Conservation (phyloP, 179 eudicot genomes). For the Corrigiola litoralis region DNA sequence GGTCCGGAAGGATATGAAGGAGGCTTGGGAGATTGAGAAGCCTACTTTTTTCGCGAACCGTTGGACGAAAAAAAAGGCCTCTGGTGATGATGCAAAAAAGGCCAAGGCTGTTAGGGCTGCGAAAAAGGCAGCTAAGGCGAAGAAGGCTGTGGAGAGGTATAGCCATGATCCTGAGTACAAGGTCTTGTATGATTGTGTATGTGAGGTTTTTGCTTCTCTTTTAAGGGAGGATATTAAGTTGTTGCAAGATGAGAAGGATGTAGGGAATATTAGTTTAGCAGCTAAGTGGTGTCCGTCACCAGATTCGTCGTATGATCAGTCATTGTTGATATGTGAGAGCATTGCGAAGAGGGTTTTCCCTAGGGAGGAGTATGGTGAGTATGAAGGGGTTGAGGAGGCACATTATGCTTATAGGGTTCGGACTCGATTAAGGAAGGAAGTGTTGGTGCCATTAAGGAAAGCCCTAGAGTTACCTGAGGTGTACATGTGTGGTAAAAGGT, state of each 20-base stretch:
- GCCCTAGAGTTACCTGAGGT: constrained; percentile 48
- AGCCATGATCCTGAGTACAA: constrained; percentile 28
- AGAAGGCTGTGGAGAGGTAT: constrained; percentile 28
- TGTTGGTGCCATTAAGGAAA: constrained; percentile 43
- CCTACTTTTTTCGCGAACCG: constrained; percentile 10
- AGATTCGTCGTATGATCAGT: constrained; percentile 37
- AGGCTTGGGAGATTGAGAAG: constrained; percentile 3
- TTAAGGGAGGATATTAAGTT: constrained; percentile 29
- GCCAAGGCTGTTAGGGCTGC: constrained; percentile 19
- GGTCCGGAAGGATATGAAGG: constrained; percentile 13
- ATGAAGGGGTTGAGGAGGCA: constrained; percentile 32
- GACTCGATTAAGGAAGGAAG: constrained; percentile 46
- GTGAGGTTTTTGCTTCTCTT: constrained; percentile 32
- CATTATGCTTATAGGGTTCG: constrained; percentile 39
- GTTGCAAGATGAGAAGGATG: background rate
- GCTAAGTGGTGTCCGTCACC: constrained; percentile 58
- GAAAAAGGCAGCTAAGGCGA: constrained; percentile 19
- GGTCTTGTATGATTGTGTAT: constrained; percentile 34
- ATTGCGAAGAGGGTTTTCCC: constrained; percentile 47
- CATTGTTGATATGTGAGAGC: constrained; percentile 37
- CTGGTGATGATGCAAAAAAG: constrained; percentile 1
- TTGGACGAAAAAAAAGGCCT: background rate
- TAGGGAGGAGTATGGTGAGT: constrained; percentile 25
- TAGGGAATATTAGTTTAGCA: constrained; percentile 32
- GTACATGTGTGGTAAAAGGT: constrained; percentile 34